A percentile compares a stretch with the other conserved stretches of the same genome.
Evolutionary conservation across 352 stramenopile genomes (phyloP).

Genomic region (Pythium aristosporum): DNA sequence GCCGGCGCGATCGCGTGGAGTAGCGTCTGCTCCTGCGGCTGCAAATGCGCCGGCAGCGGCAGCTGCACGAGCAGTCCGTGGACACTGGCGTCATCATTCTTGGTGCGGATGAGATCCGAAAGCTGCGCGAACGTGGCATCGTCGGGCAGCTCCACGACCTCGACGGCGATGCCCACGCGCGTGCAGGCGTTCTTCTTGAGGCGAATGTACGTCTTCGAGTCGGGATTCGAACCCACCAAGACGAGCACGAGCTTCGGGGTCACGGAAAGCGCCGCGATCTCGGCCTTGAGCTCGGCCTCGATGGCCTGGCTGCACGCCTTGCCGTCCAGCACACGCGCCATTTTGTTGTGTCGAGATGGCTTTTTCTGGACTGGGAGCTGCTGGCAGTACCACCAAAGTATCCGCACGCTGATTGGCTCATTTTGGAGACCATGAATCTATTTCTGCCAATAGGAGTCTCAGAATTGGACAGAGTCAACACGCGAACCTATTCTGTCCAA

Average conservation of each 20-base stretch:
- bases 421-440: background rate
- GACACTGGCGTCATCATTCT: slow-evolving; percentile 67
- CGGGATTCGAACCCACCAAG: slow-evolving; percentile 93
- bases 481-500: slow-evolving; percentile 5
- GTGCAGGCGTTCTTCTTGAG: slow-evolving; percentile 98
- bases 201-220: slow-evolving; percentile 97
- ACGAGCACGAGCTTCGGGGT: slow-evolving; percentile 95
- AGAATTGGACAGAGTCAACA: background rate
- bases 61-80: slow-evolving; percentile 91
- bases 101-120: slow-evolving; percentile 40
- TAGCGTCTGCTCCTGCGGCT: slow-evolving; percentile 93
- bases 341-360: background rate
- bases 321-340: slow-evolving; percentile 55
- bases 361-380: background rate
- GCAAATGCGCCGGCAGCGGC: slow-evolving; percentile 90
- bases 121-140: slow-evolving; percentile 49
- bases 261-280: slow-evolving; percentile 75
- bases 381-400: slow-evolving; percentile 18
- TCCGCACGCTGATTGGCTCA: slow-evolving; percentile 10
- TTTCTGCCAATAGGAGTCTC: slow-evolving; percentile 1
- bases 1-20: slow-evolving; percentile 87
- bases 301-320: slow-evolving; percentile 86
- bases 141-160: slow-evolving; percentile 27
- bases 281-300: slow-evolving; percentile 82
- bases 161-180: slow-evolving; percentile 88